These are phyloP conservation scores for Apiospora saccharicola DNA, from an alignment of 2,329 filamentous ascomycete genomes.

Conservation along the genomic window DNA sequence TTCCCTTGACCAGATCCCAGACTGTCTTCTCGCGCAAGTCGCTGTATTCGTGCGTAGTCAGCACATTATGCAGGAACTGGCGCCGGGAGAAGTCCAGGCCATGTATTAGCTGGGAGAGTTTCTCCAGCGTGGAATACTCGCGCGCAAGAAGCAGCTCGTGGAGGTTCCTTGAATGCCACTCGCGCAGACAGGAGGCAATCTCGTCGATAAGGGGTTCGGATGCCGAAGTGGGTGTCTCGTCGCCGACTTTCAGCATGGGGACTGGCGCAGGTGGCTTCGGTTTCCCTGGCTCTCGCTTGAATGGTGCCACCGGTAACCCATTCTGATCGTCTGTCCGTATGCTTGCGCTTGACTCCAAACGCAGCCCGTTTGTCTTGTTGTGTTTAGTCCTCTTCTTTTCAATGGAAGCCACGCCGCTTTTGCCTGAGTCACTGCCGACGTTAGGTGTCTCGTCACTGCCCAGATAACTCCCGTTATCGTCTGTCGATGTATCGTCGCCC, in stretches of 20 bases:
- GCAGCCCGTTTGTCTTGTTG: slow-evolving; percentile 33
- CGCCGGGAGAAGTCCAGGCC: slow-evolving; percentile 85
- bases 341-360: slow-evolving; percentile 21
- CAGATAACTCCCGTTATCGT: slow-evolving; percentile 47
- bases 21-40: slow-evolving; percentile 86
- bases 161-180: slow-evolving; percentile 98
- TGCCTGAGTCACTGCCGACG: slow-evolving; percentile 58
- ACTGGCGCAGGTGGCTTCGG: slow-evolving; percentile 90
- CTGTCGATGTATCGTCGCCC: slow-evolving; percentile 57
- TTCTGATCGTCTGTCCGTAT: slow-evolving; percentile 9
- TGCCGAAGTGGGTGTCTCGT: slow-evolving; percentile 90
- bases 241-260: slow-evolving; percentile 96
- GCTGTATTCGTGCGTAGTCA: slow-evolving; percentile 86
- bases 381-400: slow-evolving; percentile 45
- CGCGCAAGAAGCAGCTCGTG: slow-evolving; percentile 88
- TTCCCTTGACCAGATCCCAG: slow-evolving; percentile 93
- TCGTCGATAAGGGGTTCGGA: slow-evolving; percentile 95
- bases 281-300: slow-evolving; percentile 69
- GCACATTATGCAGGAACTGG: slow-evolving; percentile 91
- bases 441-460: slow-evolving; percentile 43
- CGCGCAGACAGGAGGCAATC: slow-evolving; percentile 92
- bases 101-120: slow-evolving; percentile 80
- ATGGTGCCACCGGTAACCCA: slow-evolving; percentile 25
- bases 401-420: slow-evolving; percentile 57
- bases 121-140: slow-evolving; percentile 82